Base-by-base conservation (phyloP, 2,329 filamentous ascomycete species). In the Epichloe amarillans region DNA sequence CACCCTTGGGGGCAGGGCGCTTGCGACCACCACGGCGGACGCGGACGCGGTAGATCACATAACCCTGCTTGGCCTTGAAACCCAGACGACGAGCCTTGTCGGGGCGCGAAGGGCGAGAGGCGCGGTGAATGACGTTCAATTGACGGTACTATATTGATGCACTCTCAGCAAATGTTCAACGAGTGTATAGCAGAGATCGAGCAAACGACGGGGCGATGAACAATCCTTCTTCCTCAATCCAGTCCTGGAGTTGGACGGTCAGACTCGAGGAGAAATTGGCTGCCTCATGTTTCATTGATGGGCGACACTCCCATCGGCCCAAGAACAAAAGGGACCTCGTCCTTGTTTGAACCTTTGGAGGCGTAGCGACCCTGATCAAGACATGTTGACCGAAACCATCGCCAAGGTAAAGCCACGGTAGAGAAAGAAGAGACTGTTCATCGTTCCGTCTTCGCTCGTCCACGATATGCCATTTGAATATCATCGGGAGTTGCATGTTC, bases 31-130 rank as follows among this genome's bases (percentile, higher is more conserved):
- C 93, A 74, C 93, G 89, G 73, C 93, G 87, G 66, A 98, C 93
- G 72, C 93, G 93, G 70, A 94, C 83, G 73, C 93, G 93, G 86
- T 98, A 98, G 86, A 98, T 89, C 72, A 98, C 93, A 82, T 97
- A 98, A 75, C 93, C 93, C 81, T 98, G 93, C 88, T 98, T 98
- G 81, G 94, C 93, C 88, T 98, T 98, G 88, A 98, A 98, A 68
- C 93, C 93, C 66, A 98, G 88, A 75, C 94, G 93, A 77, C 93
- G 93, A 71, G 94, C 93, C 88, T 98, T 98, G 81, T 98, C 94
- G 70, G 93, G 93, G 74, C 93, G 93, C 68, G 90, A 95, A 65
- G 93, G 93, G 68, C 91, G 90, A 68, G 89, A 94, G 71, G 93
- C 93, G 73, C 93, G 91, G 84, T 98, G 93, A 80, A 97, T 93